A percentile compares a stretch with the other conserved stretches of the same genome.
Conservation (phyloP, 352 stramenopile species). For the Pilasporangium apinafurcum region DNA sequence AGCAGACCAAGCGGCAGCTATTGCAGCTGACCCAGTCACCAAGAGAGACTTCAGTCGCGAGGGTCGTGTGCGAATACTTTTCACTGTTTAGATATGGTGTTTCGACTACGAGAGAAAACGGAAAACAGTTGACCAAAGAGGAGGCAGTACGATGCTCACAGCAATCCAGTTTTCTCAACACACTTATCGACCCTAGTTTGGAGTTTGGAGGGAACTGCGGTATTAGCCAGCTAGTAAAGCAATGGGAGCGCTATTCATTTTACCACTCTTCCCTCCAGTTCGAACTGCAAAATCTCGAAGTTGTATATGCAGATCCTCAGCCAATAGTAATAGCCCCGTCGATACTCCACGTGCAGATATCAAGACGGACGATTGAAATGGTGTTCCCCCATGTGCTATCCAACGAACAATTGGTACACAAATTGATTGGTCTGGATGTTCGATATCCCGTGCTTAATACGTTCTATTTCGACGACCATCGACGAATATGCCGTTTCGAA, state of each 20-base stretch:
- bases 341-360: constrained; percentile 14
- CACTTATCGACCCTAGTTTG: constrained; percentile 6
- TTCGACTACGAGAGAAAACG: not conserved
- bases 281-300: constrained; percentile 9
- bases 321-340: constrained; percentile 11
- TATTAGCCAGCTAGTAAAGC: constrained; percentile 2
- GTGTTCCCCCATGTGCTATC: constrained; percentile 28
- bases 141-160: constrained; percentile 2
- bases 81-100: constrained; percentile 2
- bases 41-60: constrained; percentile 3
- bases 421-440: constrained; percentile 11
- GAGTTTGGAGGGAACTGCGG: constrained; percentile 7
- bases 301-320: constrained; percentile 7
- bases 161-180: constrained; percentile 5
- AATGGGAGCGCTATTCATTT: constrained; percentile 7
- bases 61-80: constrained; percentile 8
- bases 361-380: constrained; percentile 17
- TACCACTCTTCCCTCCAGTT: constrained; percentile 10
- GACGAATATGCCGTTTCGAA: constrained; percentile 7
- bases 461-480: constrained; percentile 10
- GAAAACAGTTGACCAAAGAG: not conserved
- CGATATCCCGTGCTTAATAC: constrained; percentile 4
- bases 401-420: constrained; percentile 13
- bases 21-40: not conserved
- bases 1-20: constrained; percentile 10